These are phyloP conservation scores for Xerocomellus chrysenteron DNA, from an alignment of 768 basidiomycete genomes.

Conservation along the genomic window DNA sequence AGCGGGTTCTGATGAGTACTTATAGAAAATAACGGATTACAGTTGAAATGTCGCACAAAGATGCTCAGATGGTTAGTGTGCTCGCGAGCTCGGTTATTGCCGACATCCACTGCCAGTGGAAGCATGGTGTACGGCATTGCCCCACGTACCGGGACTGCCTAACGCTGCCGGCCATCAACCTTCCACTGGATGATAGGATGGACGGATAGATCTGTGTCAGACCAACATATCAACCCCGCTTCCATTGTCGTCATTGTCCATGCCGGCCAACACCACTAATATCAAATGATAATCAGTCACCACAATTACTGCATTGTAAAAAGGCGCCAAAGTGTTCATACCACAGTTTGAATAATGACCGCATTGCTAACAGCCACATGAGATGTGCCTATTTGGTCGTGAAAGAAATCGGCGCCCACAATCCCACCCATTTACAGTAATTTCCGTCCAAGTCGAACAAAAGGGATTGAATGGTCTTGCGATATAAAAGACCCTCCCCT, in stretches of 20 bases:
- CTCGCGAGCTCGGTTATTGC: not conserved
- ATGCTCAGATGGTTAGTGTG: not conserved
- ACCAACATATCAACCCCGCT: not conserved
- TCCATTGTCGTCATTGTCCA: not conserved
- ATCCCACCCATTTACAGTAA: not conserved
- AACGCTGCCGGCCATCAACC: no score
- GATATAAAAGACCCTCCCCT: not conserved
- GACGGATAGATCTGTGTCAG: not conserved
- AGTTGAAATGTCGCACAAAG: no score
- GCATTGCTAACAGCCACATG: not conserved
- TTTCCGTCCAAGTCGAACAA: slow-evolving; percentile 3
- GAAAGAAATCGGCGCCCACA: slow-evolving; percentile 1
- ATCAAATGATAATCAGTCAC: not conserved
- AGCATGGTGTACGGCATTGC: not conserved
- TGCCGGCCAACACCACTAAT: not conserved
- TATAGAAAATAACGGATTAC: no score
- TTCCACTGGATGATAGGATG: not conserved
- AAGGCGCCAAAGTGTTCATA: not conserved
- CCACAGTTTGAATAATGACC: not conserved
- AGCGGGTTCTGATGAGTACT: no score
- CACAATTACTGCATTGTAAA: not conserved
- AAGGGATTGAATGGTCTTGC: not conserved
- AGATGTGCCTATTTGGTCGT: not conserved
- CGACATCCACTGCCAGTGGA: not conserved
- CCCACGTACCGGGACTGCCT: not conserved